Evolutionary conservation across 2,329 filamentous ascomycete genomes (phyloP), one percentile per base, ranked within the genome.

Genomic region (Colletotrichum sublineola): DNA sequence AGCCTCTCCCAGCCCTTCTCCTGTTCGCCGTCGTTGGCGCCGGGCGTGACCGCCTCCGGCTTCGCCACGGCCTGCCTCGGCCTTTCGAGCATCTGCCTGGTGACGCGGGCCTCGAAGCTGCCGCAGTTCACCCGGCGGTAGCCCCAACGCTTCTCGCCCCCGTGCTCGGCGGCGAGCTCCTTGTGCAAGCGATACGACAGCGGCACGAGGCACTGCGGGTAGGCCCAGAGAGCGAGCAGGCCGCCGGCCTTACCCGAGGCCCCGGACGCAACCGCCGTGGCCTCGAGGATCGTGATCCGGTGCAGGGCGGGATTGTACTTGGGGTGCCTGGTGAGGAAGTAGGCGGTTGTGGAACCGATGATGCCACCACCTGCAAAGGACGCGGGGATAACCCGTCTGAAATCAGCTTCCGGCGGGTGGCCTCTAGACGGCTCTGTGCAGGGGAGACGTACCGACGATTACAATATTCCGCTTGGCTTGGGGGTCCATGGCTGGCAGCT

Each of bases 181-280:
- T 90, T 89, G 78, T 98, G 96, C 20, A 98, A 86, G 60, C 87
- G 88, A 82, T 95, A 98, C 70, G 94, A 97, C 53, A 98, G 85
- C 0, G 94, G 94, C 0, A 98, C 96, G 50, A 98, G 90, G 77
- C 89, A 92, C 69, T 86, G 86, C 0, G 96, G 96, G 79, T 97
- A 98, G 0, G 96, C 96, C 95, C 96, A 98, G 20, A 95, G 86
- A 1, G 92, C 96, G 31, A 99, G 87, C 5, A 99, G 86, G 1
- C 96, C 96, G 20, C 96, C 96, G 0, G 96, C 96, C 83, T 98
- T 98, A 52, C 96, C 96, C 11, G 95, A 97, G 48, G 96, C 96
- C 33, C 94, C 96, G n/a, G 94, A 90, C 8, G 96, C 96, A 75
- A 98, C 92, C 56, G 91, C 87, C 3, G 91, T 91, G 0, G 96